Base-by-base conservation (phyloP, 2,329 filamentous ascomycete genomes). In the Colletotrichum horii region DNA sequence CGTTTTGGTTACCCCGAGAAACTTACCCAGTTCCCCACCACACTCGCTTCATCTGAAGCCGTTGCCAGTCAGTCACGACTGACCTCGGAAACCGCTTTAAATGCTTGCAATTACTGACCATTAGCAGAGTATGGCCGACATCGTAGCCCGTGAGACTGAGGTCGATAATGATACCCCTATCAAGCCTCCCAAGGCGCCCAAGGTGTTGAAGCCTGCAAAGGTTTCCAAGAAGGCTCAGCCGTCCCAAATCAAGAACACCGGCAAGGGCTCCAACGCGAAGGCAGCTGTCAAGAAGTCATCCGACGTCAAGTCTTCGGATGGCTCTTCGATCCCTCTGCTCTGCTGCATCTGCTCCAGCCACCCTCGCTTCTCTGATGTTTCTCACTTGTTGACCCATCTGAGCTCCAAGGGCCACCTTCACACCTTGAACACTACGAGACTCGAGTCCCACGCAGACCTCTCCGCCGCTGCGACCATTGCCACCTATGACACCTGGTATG, bases 351-450 rank as follows among this genome's bases (percentile, higher is more conserved):
- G 96, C 83, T 93, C 94, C 43, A 95, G 93, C 79, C 90, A 90
- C 76, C 95, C 95, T 52, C 91, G 86, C 34, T 98, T 98, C 85
- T 98, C 95, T 71, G 96, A 98, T 84, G 89, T 96, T 60, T 98
- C 96, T 38, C 96, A 98, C 84, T 88, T 98, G 48, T 91, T 98
- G 81, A 98, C 96, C 15, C 96, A 98, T 82, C 92, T 98, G 77
- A 92, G 94, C 75, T 98, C 96, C 78, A 98, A 98, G 83, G 94
- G 94, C n/a, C 96, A 98, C 83, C 88, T 98, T 38, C 93, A 95
- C 75, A 91, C 95, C 82, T 93, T 95, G 80, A 97, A 96, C 86
- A 95, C 95, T 81, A 89, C 95, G 68, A 93, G 95, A 80, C 91
- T 98, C 78, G 91, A 91, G 73, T 91, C 93, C 71, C 90, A 92